phyloP scores from a whole-genome alignment of 108 stramenopile genomes.

The Conticribra guillardii region DNA sequence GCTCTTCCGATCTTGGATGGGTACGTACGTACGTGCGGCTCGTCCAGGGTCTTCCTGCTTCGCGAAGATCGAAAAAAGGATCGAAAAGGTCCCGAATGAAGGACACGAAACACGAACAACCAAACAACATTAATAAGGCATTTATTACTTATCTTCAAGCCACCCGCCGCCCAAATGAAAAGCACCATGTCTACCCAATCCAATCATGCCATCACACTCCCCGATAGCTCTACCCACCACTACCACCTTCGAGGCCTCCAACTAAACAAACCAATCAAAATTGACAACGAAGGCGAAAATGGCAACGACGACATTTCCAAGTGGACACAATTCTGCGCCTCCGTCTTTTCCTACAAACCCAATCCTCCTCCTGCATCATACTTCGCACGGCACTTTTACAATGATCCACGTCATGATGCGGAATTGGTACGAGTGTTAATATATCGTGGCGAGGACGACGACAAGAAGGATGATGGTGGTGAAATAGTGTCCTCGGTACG shows the following conservation, averaged over 20 bases:
- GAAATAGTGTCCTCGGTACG: constrained; percentile 72
- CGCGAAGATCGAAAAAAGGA: too few relatives aligned
- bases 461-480: neutral
- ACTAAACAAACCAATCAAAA: too few relatives aligned
- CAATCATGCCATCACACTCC: neutral
- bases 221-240: constrained; percentile 3
- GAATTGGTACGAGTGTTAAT: constrained; percentile 57
- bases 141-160: too few relatives aligned
- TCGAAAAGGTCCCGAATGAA: too few relatives aligned
- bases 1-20: too few relatives aligned
- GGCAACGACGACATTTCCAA: constrained; percentile 23
- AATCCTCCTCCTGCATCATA: constrained; percentile 65
- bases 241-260: neutral
- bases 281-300: too few relatives aligned
- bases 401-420: constrained; percentile 65
- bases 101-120: too few relatives aligned
- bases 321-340: constrained; percentile 77
- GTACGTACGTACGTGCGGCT: too few relatives aligned
- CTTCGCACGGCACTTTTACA: constrained; percentile 71
- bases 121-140: too few relatives aligned
- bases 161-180: too few relatives aligned
- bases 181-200: too few relatives aligned
- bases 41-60: too few relatives aligned
- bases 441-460: constrained; percentile 3
- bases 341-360: constrained; percentile 71